Conservation (phyloP, 805 yeast species). For the Nakazawaea wyomingensis region DNA sequence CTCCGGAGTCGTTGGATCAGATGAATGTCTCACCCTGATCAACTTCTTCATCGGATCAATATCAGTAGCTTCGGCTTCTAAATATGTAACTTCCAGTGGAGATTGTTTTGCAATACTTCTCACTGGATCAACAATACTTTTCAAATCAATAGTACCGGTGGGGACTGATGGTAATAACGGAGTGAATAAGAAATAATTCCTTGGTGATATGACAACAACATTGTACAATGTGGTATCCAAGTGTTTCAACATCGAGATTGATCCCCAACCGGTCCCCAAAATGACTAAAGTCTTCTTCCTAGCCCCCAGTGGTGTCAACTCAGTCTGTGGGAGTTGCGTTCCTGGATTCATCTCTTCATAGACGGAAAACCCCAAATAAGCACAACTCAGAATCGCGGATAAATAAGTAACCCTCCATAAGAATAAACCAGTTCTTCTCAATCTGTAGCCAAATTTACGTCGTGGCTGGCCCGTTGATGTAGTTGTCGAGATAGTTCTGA, state of each 20-base stretch:
- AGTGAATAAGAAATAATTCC: slow-evolving; percentile 93
- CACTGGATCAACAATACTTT: slow-evolving; percentile 92
- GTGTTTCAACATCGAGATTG: slow-evolving; percentile 76
- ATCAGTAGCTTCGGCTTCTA: slow-evolving; percentile 86
- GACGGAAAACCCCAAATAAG: slow-evolving; percentile 56
- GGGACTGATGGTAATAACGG: slow-evolving; percentile 95
- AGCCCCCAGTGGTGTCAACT: slow-evolving; percentile 42
- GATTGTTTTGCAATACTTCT: slow-evolving; percentile 75
- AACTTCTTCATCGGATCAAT: slow-evolving; percentile 70
- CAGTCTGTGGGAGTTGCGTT: slow-evolving; percentile 53
- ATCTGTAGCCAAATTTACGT: slow-evolving; percentile 22
- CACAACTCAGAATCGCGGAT: slow-evolving; percentile 46
- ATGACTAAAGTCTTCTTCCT: slow-evolving; percentile 70
- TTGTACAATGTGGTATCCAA: slow-evolving; percentile 84
- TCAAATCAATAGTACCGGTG: slow-evolving; percentile 84
- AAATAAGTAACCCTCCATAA: slow-evolving; percentile 46
- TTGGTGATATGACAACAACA: slow-evolving; percentile 86
- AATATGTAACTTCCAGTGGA: slow-evolving; percentile 71
- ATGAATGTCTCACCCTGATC: slow-evolving; percentile 54
- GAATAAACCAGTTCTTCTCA: slow-evolving; percentile 24
- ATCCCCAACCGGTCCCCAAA: slow-evolving; percentile 94
- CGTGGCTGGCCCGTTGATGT: neutral
- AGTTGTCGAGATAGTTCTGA: too few relatives aligned
- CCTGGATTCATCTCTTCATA: slow-evolving; percentile 60
- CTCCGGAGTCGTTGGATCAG: slow-evolving; percentile 42